phyloP scores from a whole-genome alignment of 2,329 filamentous ascomycete species.

The Xylaria sp. region DNA sequence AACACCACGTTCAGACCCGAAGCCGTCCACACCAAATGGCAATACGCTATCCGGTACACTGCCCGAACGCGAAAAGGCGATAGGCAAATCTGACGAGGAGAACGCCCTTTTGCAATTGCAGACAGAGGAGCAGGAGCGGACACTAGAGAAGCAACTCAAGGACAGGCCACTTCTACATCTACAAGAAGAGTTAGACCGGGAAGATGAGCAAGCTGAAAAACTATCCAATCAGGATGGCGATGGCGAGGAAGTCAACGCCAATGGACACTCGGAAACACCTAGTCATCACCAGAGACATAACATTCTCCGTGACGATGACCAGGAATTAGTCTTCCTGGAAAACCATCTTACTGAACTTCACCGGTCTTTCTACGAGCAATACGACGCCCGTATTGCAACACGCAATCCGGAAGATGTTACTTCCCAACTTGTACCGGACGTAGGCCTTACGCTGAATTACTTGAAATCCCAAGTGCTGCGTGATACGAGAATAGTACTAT shows the following conservation, averaged over 20 bases:
- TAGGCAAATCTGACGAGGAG: conserved; percentile 46
- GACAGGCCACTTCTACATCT: conserved; percentile 91
- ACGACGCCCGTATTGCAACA: conserved; percentile 70
- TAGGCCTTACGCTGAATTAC: conserved; percentile 82
- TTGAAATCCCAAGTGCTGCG: conserved; percentile 82
- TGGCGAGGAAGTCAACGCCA: conserved; percentile 52
- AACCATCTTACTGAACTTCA: conserved; percentile 81
- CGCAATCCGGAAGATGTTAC: conserved; percentile 58
- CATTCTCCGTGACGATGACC: conserved; percentile 87
- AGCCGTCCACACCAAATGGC: conserved; percentile 38
- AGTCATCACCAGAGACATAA: conserved; percentile 69
- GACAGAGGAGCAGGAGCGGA: conserved; percentile 85
- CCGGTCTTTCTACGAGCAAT: conserved; percentile 82
- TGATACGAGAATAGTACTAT: conserved; percentile 84
- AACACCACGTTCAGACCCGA: conserved; percentile 40
- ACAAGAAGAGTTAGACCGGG: conserved; percentile 89
- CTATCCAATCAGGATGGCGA: conserved; percentile 56
- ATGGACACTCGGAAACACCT: conserved; percentile 48
- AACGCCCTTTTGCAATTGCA: conserved; percentile 73
- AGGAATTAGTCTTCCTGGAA: conserved; percentile 81
- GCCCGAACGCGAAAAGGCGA: conserved; percentile 39
- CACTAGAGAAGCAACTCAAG: conserved; percentile 86
- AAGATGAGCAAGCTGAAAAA: conserved; percentile 73
- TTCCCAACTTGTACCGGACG: conserved; percentile 76
- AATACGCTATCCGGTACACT: conserved; percentile 21